These are phyloP conservation scores for Camellia lanceoleosa DNA, from an alignment of 148 eudicot genomes.

Conservation along the genomic window DNA sequence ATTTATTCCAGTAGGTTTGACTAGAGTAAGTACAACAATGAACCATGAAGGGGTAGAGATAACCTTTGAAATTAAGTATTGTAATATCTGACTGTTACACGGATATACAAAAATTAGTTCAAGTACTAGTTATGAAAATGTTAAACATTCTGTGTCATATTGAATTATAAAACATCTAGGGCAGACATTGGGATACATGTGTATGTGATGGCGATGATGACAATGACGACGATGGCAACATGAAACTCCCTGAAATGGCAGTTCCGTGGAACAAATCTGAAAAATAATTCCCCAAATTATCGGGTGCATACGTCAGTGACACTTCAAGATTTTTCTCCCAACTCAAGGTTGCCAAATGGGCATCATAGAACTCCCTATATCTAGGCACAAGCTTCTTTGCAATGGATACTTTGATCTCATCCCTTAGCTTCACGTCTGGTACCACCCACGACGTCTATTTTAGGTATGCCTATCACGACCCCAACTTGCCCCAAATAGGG, in stretches of 20 bases:
- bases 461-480: constrained; percentile 5
- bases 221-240: not conserved
- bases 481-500: too few species aligned
- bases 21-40: not conserved
- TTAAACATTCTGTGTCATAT: not conserved
- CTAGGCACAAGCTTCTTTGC: constrained; percentile 30
- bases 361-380: constrained; percentile 26
- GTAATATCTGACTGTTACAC: not conserved
- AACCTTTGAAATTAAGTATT: not conserved
- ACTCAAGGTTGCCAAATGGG: constrained; percentile 16
- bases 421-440: constrained; percentile 26
- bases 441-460: constrained; percentile 33
- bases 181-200: not conserved
- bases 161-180: not conserved
- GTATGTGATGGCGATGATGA: not conserved
- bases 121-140: not conserved
- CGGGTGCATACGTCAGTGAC: constrained; percentile 30
- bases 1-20: not conserved
- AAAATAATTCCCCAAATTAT: constrained; percentile 33
- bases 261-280: constrained; percentile 30
- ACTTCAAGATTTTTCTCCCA: constrained; percentile 17
- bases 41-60: not conserved
- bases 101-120: not conserved
- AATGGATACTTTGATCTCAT: constrained; percentile 33
- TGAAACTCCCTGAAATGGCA: constrained; percentile 8